These are phyloP conservation scores for Turnera subulata DNA, from an alignment of 345 rosid genomes.

Conservation along the genomic window DNA sequence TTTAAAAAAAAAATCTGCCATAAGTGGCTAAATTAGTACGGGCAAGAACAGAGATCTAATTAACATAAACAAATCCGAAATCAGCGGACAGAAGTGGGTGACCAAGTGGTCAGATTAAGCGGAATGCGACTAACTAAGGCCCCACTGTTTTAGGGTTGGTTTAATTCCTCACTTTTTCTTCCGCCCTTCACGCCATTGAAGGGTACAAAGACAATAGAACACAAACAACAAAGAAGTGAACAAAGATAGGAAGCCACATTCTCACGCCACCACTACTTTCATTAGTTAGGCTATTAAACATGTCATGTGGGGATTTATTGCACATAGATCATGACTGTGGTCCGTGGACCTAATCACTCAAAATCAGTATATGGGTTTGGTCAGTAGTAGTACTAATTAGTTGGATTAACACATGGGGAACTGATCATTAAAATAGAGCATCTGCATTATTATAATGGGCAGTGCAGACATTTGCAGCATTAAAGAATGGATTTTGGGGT, in stretches of 20 bases:
- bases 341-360: neutral
- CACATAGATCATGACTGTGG: neutral
- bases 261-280: neutral
- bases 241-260: constrained; percentile 1
- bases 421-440: too few species aligned
- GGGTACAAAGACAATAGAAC: constrained; percentile 4
- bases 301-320: neutral
- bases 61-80: constrained; percentile 14
- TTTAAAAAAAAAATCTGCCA: too few species aligned
- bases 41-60: neutral
- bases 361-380: neutral
- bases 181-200: constrained; percentile 51
- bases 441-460: too few species aligned
- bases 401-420: neutral
- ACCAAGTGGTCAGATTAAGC: constrained; percentile 1
- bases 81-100: constrained; percentile 14
- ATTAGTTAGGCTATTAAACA: neutral
- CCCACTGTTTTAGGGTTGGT: constrained; percentile 16
- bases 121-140: constrained; percentile 14
- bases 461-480: too few species aligned
- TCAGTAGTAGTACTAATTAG: neutral
- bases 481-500: too few species aligned
- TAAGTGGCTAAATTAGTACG: neutral
- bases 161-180: constrained; percentile 9
- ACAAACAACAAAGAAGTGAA: neutral